Evolutionary conservation across 371 early-diverging fungal genomes (phyloP), one percentile per base, ranked within the genome.

Genomic region (Rhizomucor miehei): DNA sequence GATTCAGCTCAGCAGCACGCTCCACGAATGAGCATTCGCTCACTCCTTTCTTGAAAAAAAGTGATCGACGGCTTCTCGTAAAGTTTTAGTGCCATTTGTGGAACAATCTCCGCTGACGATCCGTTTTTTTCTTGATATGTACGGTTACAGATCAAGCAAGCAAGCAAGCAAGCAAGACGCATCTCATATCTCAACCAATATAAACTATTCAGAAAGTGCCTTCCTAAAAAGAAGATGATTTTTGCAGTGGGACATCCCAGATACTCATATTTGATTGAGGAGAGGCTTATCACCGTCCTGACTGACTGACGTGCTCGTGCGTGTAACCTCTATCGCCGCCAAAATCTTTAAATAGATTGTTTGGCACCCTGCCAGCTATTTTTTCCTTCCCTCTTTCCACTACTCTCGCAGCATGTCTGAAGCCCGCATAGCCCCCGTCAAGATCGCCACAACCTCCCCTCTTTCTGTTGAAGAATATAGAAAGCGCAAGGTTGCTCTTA

Each of bases 401-500:
- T 48, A 54, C 25, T 37, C 25, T 45, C 54, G 24, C 53, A 59
- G 48, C 52, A 71, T 71, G 68, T 65, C 67, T 60, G 70, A 69
- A 54, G 36, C 56, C 23, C 56, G 52, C 36, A 51, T 57, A 40
- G 62, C 70, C 44, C 47, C 69, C 34, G 63, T 74, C 55, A 61
- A 63, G 53, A 51, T 54, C 40, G 43, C 56, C 36, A 25, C 38
- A 5, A 55, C 48, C 39, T 54, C 63, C 35, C 51, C 73, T 44
- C 60, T 80, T 52, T 68, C 77, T 44, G 57, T 71, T 25, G 77
- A 68, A 63, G 75, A 79, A 43, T 79, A 76, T 62, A 63, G 73
- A 41, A 65, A 63, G 13, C 77, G 84, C 43, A 84, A 82, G 67
- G 82, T 82, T 34, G 84, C 84, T 37, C 74, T 84, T 48, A 72